These are phyloP conservation scores for Pseudocercospora eumusae DNA, from an alignment of 2,329 filamentous ascomycete species.

Conservation along the genomic window DNA sequence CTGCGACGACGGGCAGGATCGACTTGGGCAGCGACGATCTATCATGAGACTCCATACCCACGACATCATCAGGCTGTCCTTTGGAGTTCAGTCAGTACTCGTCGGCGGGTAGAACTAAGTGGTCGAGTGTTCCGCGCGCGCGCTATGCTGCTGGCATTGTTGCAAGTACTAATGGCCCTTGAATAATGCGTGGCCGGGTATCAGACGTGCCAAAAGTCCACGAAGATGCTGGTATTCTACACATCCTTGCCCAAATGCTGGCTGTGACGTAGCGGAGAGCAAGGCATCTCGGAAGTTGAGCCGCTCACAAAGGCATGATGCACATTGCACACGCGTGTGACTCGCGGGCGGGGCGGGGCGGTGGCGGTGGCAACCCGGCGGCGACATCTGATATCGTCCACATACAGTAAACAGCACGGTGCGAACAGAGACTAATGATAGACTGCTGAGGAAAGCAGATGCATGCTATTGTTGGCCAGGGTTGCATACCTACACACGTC, in stretches of 20 bases:
- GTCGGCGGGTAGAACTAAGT: too few relatives aligned
- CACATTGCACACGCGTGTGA: too few relatives aligned
- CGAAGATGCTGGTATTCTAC: conserved; percentile 8
- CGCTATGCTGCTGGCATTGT: conserved; percentile 9
- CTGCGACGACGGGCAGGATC: not conserved
- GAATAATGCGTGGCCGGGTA: not conserved
- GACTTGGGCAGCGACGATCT: conserved; percentile 1
- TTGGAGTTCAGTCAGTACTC: not conserved
- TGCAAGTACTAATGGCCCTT: not conserved
- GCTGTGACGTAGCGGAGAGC: conserved; percentile 10
- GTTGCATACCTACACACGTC: too few relatives aligned
- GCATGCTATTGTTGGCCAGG: conserved; percentile 5
- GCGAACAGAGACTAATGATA: not conserved
- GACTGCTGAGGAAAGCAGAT: not conserved
- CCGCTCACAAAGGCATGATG: conserved; percentile 7
- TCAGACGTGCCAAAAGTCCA: conserved; percentile 8
- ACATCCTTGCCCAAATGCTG: conserved; percentile 6
- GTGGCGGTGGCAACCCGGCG: conserved; percentile 5
- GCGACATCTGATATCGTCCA: not conserved
- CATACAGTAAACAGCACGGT: too few relatives aligned
- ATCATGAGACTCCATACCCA: conserved; percentile 4
- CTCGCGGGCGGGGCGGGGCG: too few relatives aligned
- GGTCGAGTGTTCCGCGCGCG: not conserved
- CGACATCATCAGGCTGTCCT: conserved; percentile 4
- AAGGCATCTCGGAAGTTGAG: conserved; percentile 7